Evolutionary conservation across 331 rosid species (phyloP).

Genomic region (Pyrus hybrid): DNA sequence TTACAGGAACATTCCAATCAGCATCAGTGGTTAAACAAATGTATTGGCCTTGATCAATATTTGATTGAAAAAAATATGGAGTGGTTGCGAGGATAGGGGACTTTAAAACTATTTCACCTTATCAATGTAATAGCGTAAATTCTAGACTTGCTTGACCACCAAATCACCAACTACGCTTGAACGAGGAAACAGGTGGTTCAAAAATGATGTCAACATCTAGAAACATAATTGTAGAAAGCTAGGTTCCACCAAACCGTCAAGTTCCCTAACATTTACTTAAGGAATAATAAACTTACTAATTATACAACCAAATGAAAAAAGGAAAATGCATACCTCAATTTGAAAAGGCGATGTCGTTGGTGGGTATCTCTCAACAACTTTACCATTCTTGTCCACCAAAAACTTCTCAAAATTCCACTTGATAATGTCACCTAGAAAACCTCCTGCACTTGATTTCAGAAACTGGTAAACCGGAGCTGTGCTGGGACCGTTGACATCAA

Average conservation of each 20-base stretch:
- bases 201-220: not conserved
- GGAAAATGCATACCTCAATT: slow-evolving; percentile 60
- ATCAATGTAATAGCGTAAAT: not conserved
- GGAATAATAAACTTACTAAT: not conserved
- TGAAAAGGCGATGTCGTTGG: slow-evolving; percentile 97
- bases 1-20: too few relatives aligned
- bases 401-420: slow-evolving; percentile 99
- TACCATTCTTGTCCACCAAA: slow-evolving; percentile 91
- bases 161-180: not conserved
- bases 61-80: too few relatives aligned
- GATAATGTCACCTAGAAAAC: slow-evolving; percentile 75
- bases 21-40: too few relatives aligned
- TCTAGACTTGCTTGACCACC: not conserved
- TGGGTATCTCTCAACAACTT: slow-evolving; percentile 84
- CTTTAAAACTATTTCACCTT: too few relatives aligned
- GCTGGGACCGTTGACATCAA: slow-evolving; percentile 92
- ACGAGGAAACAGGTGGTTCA: not conserved
- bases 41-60: too few relatives aligned
- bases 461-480: slow-evolving; percentile 89
- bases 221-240: not conserved
- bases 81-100: too few relatives aligned
- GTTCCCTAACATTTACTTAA: not conserved
- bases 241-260: not conserved
- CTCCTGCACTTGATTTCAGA: slow-evolving; percentile 88
- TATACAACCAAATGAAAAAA: not conserved